Conservation (phyloP, 2,329 filamentous ascomycete genomes). For the Lecanicillium sp. region DNA sequence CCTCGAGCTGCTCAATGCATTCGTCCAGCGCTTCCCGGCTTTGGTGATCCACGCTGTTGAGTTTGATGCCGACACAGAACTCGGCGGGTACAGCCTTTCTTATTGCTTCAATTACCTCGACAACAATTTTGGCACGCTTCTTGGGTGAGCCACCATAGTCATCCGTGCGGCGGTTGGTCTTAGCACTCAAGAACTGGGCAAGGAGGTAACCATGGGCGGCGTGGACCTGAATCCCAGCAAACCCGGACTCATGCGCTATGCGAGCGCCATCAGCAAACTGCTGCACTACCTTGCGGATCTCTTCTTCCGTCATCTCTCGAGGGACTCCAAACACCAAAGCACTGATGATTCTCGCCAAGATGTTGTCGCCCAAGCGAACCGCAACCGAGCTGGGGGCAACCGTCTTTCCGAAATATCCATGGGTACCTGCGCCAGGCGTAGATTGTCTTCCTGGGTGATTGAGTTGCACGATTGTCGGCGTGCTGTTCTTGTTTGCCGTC, state of each 20-base stretch:
- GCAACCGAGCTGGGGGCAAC: constrained; percentile 35
- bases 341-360: constrained; percentile 23
- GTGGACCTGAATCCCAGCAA: constrained; percentile 37
- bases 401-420: constrained; percentile 26
- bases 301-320: constrained; percentile 42
- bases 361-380: constrained; percentile 29
- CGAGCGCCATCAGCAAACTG: constrained; percentile 46
- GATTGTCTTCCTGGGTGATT: constrained; percentile 40
- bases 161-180: constrained; percentile 44
- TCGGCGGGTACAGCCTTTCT: constrained; percentile 24
- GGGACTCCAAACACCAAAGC: constrained; percentile 42
- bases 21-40: constrained; percentile 35
- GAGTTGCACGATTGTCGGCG: constrained; percentile 34
- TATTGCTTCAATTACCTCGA: constrained; percentile 39
- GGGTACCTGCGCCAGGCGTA: constrained; percentile 26
- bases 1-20: constrained; percentile 48
- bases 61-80: constrained; percentile 45
- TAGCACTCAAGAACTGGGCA: constrained; percentile 43
- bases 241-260: constrained; percentile 35
- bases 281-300: constrained; percentile 44
- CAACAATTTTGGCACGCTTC: constrained; percentile 39
- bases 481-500: constrained; percentile 21
- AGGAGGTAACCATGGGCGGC: constrained; percentile 50
- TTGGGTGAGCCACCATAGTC: constrained; percentile 43
- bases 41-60: constrained; percentile 51